Conservation (phyloP, 164 flowering plant species). For the Vitis rupestris region DNA sequence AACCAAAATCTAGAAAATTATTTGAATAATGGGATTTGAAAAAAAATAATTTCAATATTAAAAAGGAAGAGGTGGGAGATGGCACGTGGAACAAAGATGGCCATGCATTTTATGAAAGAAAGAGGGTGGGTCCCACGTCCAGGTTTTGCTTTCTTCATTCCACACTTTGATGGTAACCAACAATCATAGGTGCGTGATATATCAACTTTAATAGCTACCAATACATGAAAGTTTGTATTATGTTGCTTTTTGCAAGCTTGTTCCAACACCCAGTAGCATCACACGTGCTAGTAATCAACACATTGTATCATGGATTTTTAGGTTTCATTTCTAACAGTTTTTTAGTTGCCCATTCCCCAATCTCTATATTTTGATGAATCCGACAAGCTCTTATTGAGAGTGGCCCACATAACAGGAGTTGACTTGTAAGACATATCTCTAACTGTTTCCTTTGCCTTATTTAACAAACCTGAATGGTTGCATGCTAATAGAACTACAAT, state of each 20-base stretch:
- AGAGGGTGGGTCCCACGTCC: no score
- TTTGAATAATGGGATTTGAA: no score
- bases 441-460: conserved; percentile 40
- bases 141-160: conserved; percentile 25
- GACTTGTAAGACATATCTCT: conserved; percentile 49
- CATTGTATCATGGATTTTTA: conserved; percentile 51
- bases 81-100: no score
- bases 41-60: no score
- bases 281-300: conserved; percentile 57
- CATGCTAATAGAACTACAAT: conserved; percentile 64
- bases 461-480: conserved; percentile 58
- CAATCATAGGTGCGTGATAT: conserved; percentile 66
- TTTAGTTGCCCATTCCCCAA: conserved; percentile 63
- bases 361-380: conserved; percentile 41
- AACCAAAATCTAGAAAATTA: no score
- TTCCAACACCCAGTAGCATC: conserved; percentile 52
- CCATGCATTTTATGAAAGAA: no score
- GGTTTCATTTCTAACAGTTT: conserved; percentile 47
- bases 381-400: conserved; percentile 50
- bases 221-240: no score
- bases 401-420: conserved; percentile 57
- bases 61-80: no score
- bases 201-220: conserved; percentile 60
- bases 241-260: conserved; percentile 31
- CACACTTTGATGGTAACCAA: conserved; percentile 64